Conservation (phyloP, 305 asterid genomes). For the Andrographis paniculata region DNA sequence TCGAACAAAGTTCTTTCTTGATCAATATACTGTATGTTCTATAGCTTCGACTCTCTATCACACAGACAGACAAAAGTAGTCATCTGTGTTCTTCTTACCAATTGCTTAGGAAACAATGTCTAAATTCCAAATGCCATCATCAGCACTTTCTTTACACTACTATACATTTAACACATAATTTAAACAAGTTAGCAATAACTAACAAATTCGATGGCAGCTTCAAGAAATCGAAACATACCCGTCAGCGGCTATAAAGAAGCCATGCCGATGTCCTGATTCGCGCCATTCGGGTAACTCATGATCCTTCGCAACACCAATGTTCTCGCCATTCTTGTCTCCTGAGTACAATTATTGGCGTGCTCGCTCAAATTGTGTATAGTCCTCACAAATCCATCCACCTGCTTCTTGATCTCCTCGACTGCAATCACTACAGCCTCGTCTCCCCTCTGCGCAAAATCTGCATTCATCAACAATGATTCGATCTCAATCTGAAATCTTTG, state of each 20-base stretch:
- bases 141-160: too few relatives aligned
- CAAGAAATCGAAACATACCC: not conserved
- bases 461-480: conserved; percentile 42
- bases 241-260: conserved; percentile 21
- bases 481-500: conserved; percentile 50
- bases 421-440: conserved; percentile 63
- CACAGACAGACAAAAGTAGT: too few relatives aligned
- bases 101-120: too few relatives aligned
- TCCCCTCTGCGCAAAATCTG: conserved; percentile 48
- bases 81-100: too few relatives aligned
- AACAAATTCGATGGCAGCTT: too few relatives aligned
- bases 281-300: conserved; percentile 40
- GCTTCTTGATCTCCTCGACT: conserved; percentile 51
- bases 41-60: too few relatives aligned
- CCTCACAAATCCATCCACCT: conserved; percentile 42
- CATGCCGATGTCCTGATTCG: conserved; percentile 38
- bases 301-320: conserved; percentile 55
- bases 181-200: too few relatives aligned
- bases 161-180: too few relatives aligned
- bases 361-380: conserved; percentile 46
- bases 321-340: conserved; percentile 60
- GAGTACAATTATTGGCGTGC: conserved; percentile 55
- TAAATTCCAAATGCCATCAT: too few relatives aligned
- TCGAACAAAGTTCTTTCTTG: too few relatives aligned
- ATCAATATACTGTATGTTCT: too few relatives aligned